Conservation (phyloP, 2,329 filamentous ascomycete species). For the Dichotomopilus funicola region DNA sequence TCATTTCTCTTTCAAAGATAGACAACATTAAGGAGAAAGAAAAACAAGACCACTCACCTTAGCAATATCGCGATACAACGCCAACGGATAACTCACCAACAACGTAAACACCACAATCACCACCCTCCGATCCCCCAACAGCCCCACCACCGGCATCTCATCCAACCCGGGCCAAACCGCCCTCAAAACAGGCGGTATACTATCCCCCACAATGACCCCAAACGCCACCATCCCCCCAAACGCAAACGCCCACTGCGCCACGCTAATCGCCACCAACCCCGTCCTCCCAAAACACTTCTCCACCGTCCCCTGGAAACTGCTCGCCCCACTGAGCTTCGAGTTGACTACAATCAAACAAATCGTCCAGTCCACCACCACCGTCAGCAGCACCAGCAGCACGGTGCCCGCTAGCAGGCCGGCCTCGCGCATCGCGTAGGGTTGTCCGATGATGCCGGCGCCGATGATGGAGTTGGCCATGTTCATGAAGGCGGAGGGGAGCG, state of each 20-base stretch:
- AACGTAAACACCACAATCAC: slow-evolving; percentile 85
- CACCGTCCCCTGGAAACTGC: slow-evolving; percentile 93
- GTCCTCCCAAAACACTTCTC: slow-evolving; percentile 88
- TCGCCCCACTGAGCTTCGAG: slow-evolving; percentile 88
- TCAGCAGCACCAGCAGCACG: slow-evolving; percentile 69
- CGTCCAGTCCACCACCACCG: slow-evolving; percentile 90
- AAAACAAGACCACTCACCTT: slow-evolving; percentile 57
- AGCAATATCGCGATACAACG: slow-evolving; percentile 91
- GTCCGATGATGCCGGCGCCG: slow-evolving; percentile 66
- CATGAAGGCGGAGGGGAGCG: slow-evolving; percentile 86
- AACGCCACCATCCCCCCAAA: slow-evolving; percentile 99
- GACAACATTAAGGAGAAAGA: neutral
- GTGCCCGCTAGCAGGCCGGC: slow-evolving; percentile 80
- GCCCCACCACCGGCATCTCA: slow-evolving; percentile 68
- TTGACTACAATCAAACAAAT: slow-evolving; percentile 96
- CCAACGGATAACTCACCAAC: slow-evolving; percentile 82
- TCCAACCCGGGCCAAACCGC: slow-evolving; percentile 73
- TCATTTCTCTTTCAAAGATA: too few relatives aligned
- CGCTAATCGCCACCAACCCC: slow-evolving; percentile 77
- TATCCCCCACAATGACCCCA: slow-evolving; percentile 94
- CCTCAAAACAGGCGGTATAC: slow-evolving; percentile 81
- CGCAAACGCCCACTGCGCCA: slow-evolving; percentile 97
- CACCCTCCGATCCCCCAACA: slow-evolving; percentile 73
- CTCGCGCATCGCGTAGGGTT: slow-evolving; percentile 93
- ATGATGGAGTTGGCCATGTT: slow-evolving; percentile 99